Evolutionary conservation across 1,139 yeast species (phyloP).

Genomic region (Saccharomyces hybrid): DNA sequence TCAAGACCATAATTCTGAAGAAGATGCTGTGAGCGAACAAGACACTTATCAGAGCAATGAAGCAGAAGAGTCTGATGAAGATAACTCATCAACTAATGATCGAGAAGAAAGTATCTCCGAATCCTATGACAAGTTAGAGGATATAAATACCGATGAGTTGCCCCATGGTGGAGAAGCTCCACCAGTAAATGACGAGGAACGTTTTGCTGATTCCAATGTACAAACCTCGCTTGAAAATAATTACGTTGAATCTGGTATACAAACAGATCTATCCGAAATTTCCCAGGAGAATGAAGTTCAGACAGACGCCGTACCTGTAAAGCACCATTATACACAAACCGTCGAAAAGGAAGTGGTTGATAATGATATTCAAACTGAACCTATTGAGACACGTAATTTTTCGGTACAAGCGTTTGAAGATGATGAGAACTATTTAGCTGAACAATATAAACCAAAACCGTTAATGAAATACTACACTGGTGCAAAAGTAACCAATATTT

Average conservation of each 20-base stretch:
- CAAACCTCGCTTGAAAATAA: background rate
- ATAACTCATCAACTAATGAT: background rate
- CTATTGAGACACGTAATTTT: conserved; percentile 14
- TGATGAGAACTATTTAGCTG: conserved; percentile 35
- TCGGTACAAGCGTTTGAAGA: conserved; percentile 33
- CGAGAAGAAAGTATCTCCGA: conserved; percentile 8
- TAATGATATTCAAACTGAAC: conserved; percentile 27
- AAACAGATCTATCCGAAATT: background rate
- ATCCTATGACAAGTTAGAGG: conserved; percentile 17
- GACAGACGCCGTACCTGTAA: conserved; percentile 6
- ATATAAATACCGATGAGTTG: conserved; percentile 7
- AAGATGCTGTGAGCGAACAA: background rate
- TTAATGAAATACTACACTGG: conserved; percentile 17
- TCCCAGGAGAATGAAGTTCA: conserved; percentile 7
- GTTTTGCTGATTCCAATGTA: background rate
- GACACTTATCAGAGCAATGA: background rate
- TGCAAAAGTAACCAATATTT: conserved; percentile 14
- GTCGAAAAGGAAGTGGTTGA: conserved; percentile 8
- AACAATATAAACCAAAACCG: conserved; percentile 17
- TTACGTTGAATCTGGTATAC: background rate
- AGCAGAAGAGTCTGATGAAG: background rate
- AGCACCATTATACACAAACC: conserved; percentile 9
- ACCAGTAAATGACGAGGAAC: conserved; percentile 6
- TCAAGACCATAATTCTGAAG: background rate
- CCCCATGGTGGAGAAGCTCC: conserved; percentile 10